Conservation (phyloP, 345 rosid species). For the Cardamine occulta region DNA sequence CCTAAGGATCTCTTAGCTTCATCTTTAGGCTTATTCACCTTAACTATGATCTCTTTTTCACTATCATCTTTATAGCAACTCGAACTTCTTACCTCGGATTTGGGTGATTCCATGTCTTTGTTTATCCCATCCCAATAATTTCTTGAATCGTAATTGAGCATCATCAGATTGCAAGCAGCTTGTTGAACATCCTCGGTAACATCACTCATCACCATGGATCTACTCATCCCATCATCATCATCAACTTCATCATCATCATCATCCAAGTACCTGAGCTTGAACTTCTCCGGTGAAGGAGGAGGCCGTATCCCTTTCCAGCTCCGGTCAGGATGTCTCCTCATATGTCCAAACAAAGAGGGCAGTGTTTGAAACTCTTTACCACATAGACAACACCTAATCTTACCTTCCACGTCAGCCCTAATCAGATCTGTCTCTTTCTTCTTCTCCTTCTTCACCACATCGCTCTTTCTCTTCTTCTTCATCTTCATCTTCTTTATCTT, state of each 20-base stretch:
- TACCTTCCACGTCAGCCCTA: constrained; percentile 39
- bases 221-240: constrained; percentile 22
- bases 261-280: background rate
- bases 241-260: background rate
- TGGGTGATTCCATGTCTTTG: background rate
- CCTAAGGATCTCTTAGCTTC: constrained; percentile 33
- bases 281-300: constrained; percentile 39
- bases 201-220: constrained; percentile 20
- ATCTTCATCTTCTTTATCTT: constrained; percentile 33
- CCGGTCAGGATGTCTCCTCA: constrained; percentile 80
- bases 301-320: constrained; percentile 66
- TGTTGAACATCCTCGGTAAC: constrained; percentile 23
- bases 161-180: constrained; percentile 38
- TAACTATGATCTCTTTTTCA: background rate
- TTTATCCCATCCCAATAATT: background rate
- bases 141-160: constrained; percentile 3
- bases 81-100: constrained; percentile 27
- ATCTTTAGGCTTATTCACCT: background rate
- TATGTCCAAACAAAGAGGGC: constrained; percentile 74
- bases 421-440: constrained; percentile 35
- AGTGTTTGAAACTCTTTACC: constrained; percentile 47
- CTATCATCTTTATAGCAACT: constrained; percentile 1
- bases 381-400: constrained; percentile 48
- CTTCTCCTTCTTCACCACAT: constrained; percentile 22
- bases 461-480: constrained; percentile 16